Evolutionary conservation across 2,329 filamentous ascomycete genomes (phyloP).

Genomic region (Akanthomyces uredinophilus): DNA sequence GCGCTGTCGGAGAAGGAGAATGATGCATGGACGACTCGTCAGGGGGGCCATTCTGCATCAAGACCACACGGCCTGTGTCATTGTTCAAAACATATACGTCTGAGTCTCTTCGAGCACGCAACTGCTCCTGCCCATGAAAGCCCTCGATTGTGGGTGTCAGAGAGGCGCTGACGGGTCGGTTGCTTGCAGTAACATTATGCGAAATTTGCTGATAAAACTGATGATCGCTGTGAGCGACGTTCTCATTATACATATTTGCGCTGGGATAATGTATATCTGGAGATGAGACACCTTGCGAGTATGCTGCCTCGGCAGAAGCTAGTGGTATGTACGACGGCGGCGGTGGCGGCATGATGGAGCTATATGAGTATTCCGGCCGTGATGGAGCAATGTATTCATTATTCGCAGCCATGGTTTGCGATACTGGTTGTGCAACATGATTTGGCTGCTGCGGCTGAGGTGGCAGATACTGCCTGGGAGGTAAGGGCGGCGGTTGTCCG

Average conservation of each 20-base stretch:
- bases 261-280: not conserved
- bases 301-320: not conserved
- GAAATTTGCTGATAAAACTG: not conserved
- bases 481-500: not conserved
- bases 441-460: constrained; percentile 4
- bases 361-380: not conserved
- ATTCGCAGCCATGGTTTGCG: not conserved
- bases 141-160: not conserved
- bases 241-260: not conserved
- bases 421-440: not conserved
- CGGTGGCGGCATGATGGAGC: constrained; percentile 7
- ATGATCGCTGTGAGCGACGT: not conserved
- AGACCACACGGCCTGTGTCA: not conserved
- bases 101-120: not conserved
- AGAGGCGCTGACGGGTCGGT: not conserved
- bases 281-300: not conserved
- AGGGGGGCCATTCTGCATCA: not conserved
- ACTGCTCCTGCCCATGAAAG: not conserved
- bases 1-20: not conserved
- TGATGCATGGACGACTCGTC: not conserved
- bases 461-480: constrained; percentile 4
- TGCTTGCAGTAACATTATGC: not conserved
- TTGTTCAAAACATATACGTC: not conserved
- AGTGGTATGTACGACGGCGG: constrained; percentile 3
- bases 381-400: not conserved